Evolutionary conservation across 768 basidiomycete genomes (phyloP), one percentile per base, ranked within the genome.

Genomic region (Pluteus cervinus): DNA sequence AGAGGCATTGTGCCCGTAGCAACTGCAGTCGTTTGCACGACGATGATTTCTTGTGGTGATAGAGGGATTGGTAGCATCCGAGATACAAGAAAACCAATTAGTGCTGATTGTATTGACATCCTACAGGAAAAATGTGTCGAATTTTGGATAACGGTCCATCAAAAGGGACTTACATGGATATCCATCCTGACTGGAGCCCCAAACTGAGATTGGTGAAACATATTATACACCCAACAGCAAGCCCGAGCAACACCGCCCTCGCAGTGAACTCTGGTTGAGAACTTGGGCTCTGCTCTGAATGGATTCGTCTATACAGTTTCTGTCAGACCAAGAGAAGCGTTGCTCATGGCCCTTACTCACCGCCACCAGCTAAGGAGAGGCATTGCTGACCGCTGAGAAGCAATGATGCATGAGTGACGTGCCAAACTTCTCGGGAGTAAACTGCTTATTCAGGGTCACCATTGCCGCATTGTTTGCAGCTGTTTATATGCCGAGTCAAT

Each of bases 81-180:
- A 40, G 91, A 91, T 33, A 94, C 53, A 4, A 93, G 76, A 56
- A 84, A 96, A 4, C 92, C 94, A 23, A 98, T 82, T 24, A 98
- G 71, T 8, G 93, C 88, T 0, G 91, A 93, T 53, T 97, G 92
- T 18, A 94, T 73, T 7, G 91, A 91, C 91, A 93, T 94, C 89
- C 88, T 89, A 44, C 18, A 2, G 7, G 21, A 16, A 14, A 5
- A 14, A 14, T 33, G 11, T 16, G 40, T 21, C 21, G 1, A 23
- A 9, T 20, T 11, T 3, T 24, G 16, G 2, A 10, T 17, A 21
- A 34, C 15, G 17, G 20, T 10, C 16, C 23, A n/a, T 36, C 4
- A 38, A 38, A 30, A 40, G 41, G 37, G 17, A 52, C 75, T 35
- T 48, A 86, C 87, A 90, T 90, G 50, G 80, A 81, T 46, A 90